phyloP scores from a whole-genome alignment of 345 rosid species.

The Noccaea caerulescens region DNA sequence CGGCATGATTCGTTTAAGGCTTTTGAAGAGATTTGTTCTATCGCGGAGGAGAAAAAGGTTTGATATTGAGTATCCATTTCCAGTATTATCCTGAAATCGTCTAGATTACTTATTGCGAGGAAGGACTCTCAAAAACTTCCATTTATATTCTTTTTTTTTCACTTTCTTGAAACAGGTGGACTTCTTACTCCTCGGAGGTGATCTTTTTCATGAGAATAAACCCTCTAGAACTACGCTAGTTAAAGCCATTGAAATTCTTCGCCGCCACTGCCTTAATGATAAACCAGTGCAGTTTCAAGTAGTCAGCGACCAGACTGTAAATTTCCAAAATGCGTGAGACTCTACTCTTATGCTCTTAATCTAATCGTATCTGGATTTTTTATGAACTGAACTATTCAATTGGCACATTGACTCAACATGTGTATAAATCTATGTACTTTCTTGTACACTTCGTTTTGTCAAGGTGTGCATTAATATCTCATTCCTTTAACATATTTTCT shows the following conservation, averaged over 20 bases:
- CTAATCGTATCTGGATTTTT: conserved; percentile 20
- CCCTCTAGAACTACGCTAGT: conserved; percentile 95
- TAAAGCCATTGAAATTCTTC: conserved; percentile 96
- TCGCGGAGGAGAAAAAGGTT: conserved; percentile 88
- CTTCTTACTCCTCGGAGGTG: conserved; percentile 92
- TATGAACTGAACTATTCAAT: background rate
- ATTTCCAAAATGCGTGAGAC: conserved; percentile 78
- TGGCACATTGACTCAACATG: conserved; percentile 22
- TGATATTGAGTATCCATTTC: conserved; percentile 6
- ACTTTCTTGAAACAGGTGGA: conserved; percentile 65
- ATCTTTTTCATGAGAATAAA: conserved; percentile 98
- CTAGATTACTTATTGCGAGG: background rate
- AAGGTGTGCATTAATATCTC: conserved; percentile 26
- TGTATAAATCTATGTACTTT: background rate
- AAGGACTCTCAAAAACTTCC: background rate
- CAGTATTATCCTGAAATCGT: conserved; percentile 14
- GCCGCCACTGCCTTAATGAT: conserved; percentile 88
- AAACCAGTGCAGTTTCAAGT: conserved; percentile 95
- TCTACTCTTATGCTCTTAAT: conserved; percentile 25
- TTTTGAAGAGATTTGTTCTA: conserved; percentile 93
- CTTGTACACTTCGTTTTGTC: conserved; percentile 5
- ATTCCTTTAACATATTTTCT: conserved; percentile 26
- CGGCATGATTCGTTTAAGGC: conserved; percentile 95
- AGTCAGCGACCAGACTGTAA: conserved; percentile 94
- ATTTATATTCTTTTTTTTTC: background rate